A percentile compares a stretch with the other conserved stretches of the same genome.
These are phyloP conservation scores for Penicillium goetzii DNA, from an alignment of 495 filamentous ascomycete genomes.

Conservation along the genomic window DNA sequence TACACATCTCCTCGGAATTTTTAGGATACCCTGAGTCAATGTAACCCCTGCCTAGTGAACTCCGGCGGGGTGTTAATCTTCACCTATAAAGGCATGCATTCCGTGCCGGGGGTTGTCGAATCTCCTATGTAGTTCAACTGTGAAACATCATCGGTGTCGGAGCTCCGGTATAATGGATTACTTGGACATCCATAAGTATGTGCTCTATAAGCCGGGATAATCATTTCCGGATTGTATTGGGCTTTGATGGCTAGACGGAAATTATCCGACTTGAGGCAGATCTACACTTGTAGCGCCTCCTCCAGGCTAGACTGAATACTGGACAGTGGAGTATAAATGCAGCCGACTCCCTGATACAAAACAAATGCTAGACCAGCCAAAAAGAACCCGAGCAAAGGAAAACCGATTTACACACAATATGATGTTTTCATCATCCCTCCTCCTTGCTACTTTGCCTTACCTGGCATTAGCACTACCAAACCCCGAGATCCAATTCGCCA, in stretches of 20 bases:
- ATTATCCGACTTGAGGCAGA: background rate
- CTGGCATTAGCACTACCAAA: constrained; percentile 13
- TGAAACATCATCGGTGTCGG: background rate
- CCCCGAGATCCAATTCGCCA: constrained; percentile 1
- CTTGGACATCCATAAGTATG: background rate
- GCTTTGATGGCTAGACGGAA: background rate
- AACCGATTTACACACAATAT: background rate
- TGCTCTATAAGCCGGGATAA: background rate
- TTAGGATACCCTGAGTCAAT: too few relatives aligned
- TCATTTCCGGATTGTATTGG: background rate
- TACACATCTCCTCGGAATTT: too few relatives aligned
- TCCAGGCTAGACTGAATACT: background rate
- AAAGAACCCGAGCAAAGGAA: background rate
- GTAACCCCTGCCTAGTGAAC: background rate
- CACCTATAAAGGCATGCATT: background rate
- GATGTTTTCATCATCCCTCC: constrained; percentile 35
- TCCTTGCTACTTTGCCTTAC: constrained; percentile 27
- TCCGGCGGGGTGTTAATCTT: constrained; percentile 6
- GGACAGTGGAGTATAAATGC: background rate
- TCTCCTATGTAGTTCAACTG: background rate
- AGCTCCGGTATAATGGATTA: background rate
- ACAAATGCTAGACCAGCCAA: background rate
- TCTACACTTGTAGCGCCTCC: background rate
- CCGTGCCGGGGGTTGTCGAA: background rate
- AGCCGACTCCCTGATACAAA: background rate